Base-by-base conservation (phyloP, 768 basidiomycete genomes). In the Pholiota conissans region DNA sequence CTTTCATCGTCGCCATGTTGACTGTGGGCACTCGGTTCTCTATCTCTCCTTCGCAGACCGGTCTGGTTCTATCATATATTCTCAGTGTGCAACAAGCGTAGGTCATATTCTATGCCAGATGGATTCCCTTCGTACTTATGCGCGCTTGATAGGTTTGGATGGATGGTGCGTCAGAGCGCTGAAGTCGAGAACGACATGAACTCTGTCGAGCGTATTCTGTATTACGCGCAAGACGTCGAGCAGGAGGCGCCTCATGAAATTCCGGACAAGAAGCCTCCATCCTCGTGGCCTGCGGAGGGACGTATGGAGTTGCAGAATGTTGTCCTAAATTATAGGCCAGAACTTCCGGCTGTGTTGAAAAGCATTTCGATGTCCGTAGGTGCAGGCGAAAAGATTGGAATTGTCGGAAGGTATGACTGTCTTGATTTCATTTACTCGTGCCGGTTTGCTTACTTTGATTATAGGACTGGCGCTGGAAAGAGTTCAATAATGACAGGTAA, bases 171-270 rank as follows among this genome's bases (percentile, higher is more conserved):
- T 8, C 90, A 91, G 71, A 80, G 79, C 35, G 86, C 90, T 2
- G 93, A 95, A 68, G 87, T 95, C 10, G 93, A 96, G 71, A 96
- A 97, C 70, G 83, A 95, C 71, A 94, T 95, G 91, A 93, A 93
- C 68, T 84, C 86, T n/a, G 89, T 91, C 7, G 90, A 92, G 68
- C 87, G 95, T 24, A 78, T 98, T 16, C 74, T 93, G 3, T 83
- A 93, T 67, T 97, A 97, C 65, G 86, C 88, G 39, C 81, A 82
- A 18, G 81, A 85, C 27, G 76, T 97, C 16, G 92, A 94, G 67
- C 89, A 94, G 69, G 93, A 95, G 71, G 83, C 89, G 1, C 80
- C 89, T 1, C 84, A 90, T 63, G 79, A 86, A 37, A 70, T 89
- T 16, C 78, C 84, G 0, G 86, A 85, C 14, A 76, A 69, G 26